phyloP scores from a whole-genome alignment of 495 filamentous ascomycete genomes.

The Aspergillus bridgeri region DNA sequence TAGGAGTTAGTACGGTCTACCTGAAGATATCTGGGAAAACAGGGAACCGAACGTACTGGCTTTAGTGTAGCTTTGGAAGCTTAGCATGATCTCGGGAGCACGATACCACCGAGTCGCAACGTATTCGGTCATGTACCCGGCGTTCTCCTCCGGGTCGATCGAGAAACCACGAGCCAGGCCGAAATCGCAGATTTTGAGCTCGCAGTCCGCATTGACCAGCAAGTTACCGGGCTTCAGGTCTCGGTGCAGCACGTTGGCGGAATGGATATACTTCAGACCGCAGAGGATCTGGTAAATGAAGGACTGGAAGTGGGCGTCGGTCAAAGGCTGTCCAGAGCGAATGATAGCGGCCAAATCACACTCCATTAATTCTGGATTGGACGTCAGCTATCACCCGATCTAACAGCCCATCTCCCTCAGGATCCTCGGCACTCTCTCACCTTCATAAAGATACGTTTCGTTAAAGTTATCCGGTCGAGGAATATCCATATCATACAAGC shows the following conservation, averaged over 20 bases:
- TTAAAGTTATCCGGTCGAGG: conserved; percentile 97
- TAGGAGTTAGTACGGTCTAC: conserved; percentile 11
- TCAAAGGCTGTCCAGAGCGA: conserved; percentile 90
- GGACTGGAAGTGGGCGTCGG: conserved; percentile 93
- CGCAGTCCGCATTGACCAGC: conserved; percentile 96
- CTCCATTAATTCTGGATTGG: conserved; percentile 84
- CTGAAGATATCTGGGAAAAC: conserved; percentile 3
- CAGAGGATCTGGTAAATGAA: conserved; percentile 95
- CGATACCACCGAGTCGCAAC: conserved; percentile 98
- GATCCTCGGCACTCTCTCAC: too few relatives aligned
- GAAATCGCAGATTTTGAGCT: conserved; percentile 99
- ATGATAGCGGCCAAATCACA: conserved; percentile 98
- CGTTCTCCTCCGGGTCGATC: conserved; percentile 95
- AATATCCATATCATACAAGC: conserved; percentile 99
- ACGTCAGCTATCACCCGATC: neutral
- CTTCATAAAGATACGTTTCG: conserved; percentile 98
- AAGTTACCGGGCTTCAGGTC: conserved; percentile 97
- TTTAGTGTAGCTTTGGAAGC: conserved; percentile 99
- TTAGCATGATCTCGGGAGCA: conserved; percentile 98
- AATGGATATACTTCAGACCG: conserved; percentile 97
- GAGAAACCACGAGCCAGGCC: conserved; percentile 94
- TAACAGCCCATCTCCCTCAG: neutral
- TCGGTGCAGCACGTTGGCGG: conserved; percentile 93
- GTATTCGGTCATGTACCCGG: conserved; percentile 99
- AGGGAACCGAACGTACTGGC: conserved; percentile 62